A percentile compares a stretch with the other conserved stretches of the same genome.
Evolutionary conservation across 1,284 basidiomycete genomes (phyloP).

Genomic region (Xerocomus nothofagi): DNA sequence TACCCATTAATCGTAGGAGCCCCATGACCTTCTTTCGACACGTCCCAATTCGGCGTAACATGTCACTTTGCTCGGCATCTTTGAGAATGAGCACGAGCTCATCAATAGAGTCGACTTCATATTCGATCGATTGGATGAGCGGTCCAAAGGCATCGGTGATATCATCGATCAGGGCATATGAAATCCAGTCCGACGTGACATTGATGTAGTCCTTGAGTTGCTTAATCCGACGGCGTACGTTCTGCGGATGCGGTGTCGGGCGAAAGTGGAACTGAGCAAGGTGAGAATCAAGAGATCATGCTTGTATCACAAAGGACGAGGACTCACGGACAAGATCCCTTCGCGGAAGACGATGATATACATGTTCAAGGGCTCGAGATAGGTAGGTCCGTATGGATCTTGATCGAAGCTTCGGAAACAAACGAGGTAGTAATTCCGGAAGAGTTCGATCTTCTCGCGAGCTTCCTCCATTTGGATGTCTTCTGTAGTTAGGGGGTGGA

Average conservation of each 20-base stretch:
- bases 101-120: slow-evolving; percentile 99
- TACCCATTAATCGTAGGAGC: slow-evolving; percentile 92
- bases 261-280: slow-evolving; percentile 90
- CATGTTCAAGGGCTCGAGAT: slow-evolving; percentile 99
- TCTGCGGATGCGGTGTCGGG: slow-evolving; percentile 96
- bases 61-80: slow-evolving; percentile 62
- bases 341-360: slow-evolving; percentile 99
- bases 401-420: slow-evolving; percentile 99
- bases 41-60: slow-evolving; percentile 85
- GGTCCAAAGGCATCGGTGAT: slow-evolving; percentile 99
- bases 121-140: slow-evolving; percentile 97
- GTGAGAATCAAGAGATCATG: slow-evolving; percentile 5
- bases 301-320: neutral
- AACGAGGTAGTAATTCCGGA: slow-evolving; percentile 98
- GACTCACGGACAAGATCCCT: slow-evolving; percentile 86
- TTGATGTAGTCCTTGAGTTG: slow-evolving; percentile 99
- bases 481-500: slow-evolving; percentile 98
- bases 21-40: slow-evolving; percentile 99
- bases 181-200: slow-evolving; percentile 99
- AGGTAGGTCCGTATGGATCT: slow-evolving; percentile 95
- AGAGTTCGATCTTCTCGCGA: slow-evolving; percentile 99
- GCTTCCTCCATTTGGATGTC: slow-evolving; percentile 99
- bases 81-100: slow-evolving; percentile 97
- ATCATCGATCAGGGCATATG: slow-evolving; percentile 99
- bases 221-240: slow-evolving; percentile 96